phyloP scores from a whole-genome alignment of 352 stramenopile genomes.

The Pythium folliculosum region DNA sequence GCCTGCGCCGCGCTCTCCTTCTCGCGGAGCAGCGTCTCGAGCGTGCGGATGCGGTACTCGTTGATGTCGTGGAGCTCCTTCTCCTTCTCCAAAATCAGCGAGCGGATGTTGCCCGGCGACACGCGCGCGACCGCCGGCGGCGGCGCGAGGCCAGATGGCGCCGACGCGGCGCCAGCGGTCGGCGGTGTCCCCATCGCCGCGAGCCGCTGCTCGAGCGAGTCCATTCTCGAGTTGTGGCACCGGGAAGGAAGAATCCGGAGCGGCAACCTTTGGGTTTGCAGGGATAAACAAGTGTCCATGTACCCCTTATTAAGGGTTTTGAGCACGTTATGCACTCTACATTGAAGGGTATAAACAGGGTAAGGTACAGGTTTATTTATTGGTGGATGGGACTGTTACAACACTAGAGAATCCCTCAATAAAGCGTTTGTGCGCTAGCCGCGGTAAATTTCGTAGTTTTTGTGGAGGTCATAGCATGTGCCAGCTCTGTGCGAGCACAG shows the following conservation, averaged over 20 bases:
- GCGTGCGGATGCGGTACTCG: conserved; percentile 85
- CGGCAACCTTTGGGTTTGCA: conserved; percentile 23
- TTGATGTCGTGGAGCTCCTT: conserved; percentile 93
- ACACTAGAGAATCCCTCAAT: too few relatives aligned
- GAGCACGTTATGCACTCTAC: background rate
- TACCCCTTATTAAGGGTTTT: conserved; percentile 1
- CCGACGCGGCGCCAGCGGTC: background rate
- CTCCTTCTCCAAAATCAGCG: conserved; percentile 90
- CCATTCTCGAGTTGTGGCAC: background rate
- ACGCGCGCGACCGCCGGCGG: conserved; percentile 32
- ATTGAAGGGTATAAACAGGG: too few relatives aligned
- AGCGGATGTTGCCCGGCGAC: conserved; percentile 71
- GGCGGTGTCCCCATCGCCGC: too few relatives aligned
- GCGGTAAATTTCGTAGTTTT: background rate
- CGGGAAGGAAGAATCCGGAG: background rate
- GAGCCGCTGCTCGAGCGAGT: conserved; percentile 15
- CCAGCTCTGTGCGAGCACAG: conserved; percentile 12
- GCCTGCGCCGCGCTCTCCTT: conserved; percentile 47
- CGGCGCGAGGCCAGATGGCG: background rate
- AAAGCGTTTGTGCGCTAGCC: too few relatives aligned
- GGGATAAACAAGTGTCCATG: conserved; percentile 1
- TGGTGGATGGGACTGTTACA: too few relatives aligned
- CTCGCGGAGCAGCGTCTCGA: conserved; percentile 77
- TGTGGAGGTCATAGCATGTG: conserved; percentile 22
- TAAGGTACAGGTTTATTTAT: too few relatives aligned